Percentiles rank a stretch among this genome's conserved stretches.
Evolutionary conservation across 2,329 filamentous ascomycete genomes (phyloP).

Genomic region (Talaromyces albobiverticillius): DNA sequence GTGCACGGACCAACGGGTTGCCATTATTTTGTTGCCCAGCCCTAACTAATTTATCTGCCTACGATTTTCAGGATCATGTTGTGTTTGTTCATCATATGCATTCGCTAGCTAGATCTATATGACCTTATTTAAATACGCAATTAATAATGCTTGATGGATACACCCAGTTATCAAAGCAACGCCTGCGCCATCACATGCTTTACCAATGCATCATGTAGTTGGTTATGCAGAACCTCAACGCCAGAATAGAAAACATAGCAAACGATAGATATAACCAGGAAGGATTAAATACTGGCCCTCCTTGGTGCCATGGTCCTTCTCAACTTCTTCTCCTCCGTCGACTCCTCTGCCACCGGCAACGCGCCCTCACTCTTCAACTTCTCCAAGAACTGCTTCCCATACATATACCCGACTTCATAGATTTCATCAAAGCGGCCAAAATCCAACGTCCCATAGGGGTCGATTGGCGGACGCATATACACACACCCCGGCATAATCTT

Average conservation of each 20-base stretch:
- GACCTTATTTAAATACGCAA: neutral
- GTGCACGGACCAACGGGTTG: neutral
- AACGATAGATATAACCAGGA: neutral
- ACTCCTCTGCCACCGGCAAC: constrained; percentile 67
- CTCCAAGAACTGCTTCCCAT: constrained; percentile 75
- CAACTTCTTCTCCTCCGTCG: constrained; percentile 72
- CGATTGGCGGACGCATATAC: constrained; percentile 95
- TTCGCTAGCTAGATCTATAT: neutral
- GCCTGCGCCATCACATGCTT: neutral
- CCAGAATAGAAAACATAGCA: neutral
- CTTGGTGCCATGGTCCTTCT: constrained; percentile 76
- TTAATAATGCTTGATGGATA: neutral
- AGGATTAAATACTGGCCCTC: constrained; percentile 66
- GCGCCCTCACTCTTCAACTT: constrained; percentile 75
- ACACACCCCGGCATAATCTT: constrained; percentile 88
- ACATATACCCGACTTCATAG: constrained; percentile 82
- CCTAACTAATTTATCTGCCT: neutral
- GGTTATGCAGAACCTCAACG: neutral
- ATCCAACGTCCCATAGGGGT: constrained; percentile 88
- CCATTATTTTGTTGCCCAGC: neutral
- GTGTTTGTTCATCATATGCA: neutral
- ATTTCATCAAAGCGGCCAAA: constrained; percentile 99
- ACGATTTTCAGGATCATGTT: neutral
- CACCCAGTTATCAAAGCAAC: neutral
- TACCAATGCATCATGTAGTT: neutral